Percentiles rank a stretch among this genome's conserved stretches.
Evolutionary conservation across 192 early-diverging fungal species (phyloP).

Genomic region (Coemansia sp.): DNA sequence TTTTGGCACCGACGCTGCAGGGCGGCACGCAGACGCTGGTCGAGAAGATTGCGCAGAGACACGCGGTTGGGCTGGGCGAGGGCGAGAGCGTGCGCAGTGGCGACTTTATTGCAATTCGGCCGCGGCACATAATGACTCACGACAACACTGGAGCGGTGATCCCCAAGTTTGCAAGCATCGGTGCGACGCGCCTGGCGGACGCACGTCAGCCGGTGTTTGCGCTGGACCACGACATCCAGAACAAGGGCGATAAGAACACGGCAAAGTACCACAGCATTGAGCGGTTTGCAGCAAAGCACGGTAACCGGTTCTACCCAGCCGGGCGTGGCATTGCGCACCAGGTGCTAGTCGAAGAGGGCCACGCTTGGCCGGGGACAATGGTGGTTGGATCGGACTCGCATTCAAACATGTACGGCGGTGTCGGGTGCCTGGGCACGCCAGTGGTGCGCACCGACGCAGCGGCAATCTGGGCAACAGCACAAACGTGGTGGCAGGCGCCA

Average conservation of each 20-base stretch:
- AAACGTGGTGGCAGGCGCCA: constrained; percentile 99
- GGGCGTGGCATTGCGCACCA: constrained; percentile 98
- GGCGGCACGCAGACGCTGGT: constrained; percentile 74
- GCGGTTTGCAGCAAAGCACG: constrained; percentile 75
- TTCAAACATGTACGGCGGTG: constrained; percentile 99
- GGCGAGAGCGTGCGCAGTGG: constrained; percentile 74
- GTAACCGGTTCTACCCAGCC: constrained; percentile 90
- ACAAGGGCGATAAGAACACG: constrained; percentile 90
- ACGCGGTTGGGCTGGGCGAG: constrained; percentile 72
- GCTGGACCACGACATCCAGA: constrained; percentile 98
- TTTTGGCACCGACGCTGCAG: constrained; percentile 18
- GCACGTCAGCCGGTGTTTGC: constrained; percentile 89
- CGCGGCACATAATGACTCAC: constrained; percentile 93
- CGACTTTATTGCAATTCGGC: constrained; percentile 92
- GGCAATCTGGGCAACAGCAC: constrained; percentile 95
- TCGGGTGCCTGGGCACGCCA: constrained; percentile 93
- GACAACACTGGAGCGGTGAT: constrained; percentile 97
- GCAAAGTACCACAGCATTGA: constrained; percentile 84
- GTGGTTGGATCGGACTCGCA: constrained; percentile 98
- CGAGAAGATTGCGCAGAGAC: constrained; percentile 94
- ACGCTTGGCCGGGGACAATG: constrained; percentile 90
- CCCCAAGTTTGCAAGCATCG: constrained; percentile 90
- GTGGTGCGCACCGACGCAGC: constrained; percentile 98
- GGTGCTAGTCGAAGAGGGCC: constrained; percentile 96
- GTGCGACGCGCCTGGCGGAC: constrained; percentile 77